Evolutionary conservation across 2,329 filamentous ascomycete species (phyloP).

Genomic region (Claviceps lovelessii): DNA sequence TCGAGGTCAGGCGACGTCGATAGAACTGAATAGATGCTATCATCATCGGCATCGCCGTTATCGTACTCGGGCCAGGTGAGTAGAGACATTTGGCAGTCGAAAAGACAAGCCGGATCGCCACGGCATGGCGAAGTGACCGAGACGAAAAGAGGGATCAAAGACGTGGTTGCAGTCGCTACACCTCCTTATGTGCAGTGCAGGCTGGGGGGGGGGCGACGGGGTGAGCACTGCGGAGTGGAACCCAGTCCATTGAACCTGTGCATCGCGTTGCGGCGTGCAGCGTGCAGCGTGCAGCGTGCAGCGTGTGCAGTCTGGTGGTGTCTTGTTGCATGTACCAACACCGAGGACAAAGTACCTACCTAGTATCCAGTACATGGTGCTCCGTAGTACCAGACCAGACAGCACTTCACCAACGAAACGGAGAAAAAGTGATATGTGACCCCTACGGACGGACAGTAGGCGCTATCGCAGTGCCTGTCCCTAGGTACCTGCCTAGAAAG

Average conservation of each 20-base stretch:
- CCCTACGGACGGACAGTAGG: not conserved
- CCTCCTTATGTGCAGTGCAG: not conserved
- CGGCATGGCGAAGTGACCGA: conserved; percentile 1
- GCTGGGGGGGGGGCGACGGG: not conserved
- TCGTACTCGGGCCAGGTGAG: conserved; percentile 2
- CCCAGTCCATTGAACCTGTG: not conserved
- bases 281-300: too few species aligned
- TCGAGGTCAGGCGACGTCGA: conserved; percentile 15
- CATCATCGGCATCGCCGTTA: conserved; percentile 9
- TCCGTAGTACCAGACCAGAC: not conserved
- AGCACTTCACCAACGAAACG: not conserved
- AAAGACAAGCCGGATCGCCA: conserved; percentile 2
- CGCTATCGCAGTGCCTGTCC: not conserved
- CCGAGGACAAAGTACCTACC: not conserved
- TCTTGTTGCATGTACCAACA: too few species aligned
- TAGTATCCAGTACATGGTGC: not conserved
- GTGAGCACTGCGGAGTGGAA: conserved; percentile 3
- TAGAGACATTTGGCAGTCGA: conserved; percentile 6
- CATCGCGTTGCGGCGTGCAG: too few species aligned
- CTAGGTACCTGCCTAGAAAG: too few species aligned
- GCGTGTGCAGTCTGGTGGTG: too few species aligned
- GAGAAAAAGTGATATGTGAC: not conserved
- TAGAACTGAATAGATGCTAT: conserved; percentile 16
- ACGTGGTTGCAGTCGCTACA: conserved; percentile 1
- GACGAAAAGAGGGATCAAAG: not conserved